These are phyloP conservation scores for Hura crepitans DNA, from an alignment of 441 rosid species.

Conservation along the genomic window DNA sequence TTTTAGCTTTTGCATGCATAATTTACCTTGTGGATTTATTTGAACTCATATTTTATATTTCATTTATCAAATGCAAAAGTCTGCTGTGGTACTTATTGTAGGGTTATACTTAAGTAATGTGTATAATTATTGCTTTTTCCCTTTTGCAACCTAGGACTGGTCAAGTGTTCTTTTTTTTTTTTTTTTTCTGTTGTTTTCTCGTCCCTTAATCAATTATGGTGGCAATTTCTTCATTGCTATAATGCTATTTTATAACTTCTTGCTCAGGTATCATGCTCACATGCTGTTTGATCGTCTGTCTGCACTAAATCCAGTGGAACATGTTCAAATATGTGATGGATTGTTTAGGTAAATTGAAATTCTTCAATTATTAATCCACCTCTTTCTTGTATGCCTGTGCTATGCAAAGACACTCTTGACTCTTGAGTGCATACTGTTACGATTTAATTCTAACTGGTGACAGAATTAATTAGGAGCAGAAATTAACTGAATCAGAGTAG, in stretches of 20 bases:
- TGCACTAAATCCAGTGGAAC: constrained; percentile 89
- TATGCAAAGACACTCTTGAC: neutral
- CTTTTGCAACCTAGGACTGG: neutral
- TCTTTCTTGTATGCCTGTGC: neutral
- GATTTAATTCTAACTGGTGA: too few species aligned
- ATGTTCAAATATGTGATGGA: constrained; percentile 70
- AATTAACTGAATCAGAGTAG: too few species aligned
- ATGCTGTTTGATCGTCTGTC: constrained; percentile 77
- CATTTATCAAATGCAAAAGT: neutral
- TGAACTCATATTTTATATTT: neutral
- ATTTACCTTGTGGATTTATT: neutral
- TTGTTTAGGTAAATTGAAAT: constrained; percentile 61
- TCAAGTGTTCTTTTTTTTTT: neutral
- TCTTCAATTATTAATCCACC: constrained; percentile 5
- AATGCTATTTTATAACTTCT: constrained; percentile 6
- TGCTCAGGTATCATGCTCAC: constrained; percentile 85
- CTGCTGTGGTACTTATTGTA: neutral
- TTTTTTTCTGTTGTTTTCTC: neutral
- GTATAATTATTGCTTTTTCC: neutral
- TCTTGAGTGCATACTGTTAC: too few species aligned
- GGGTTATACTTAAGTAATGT: neutral
- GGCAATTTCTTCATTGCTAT: constrained; percentile 13
- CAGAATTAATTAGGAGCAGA: too few species aligned
- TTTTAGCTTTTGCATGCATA: neutral
- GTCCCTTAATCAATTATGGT: neutral